These are phyloP conservation scores for Talaromyces albobiverticillius DNA, from an alignment of 2,329 filamentous ascomycete genomes.

Conservation along the genomic window DNA sequence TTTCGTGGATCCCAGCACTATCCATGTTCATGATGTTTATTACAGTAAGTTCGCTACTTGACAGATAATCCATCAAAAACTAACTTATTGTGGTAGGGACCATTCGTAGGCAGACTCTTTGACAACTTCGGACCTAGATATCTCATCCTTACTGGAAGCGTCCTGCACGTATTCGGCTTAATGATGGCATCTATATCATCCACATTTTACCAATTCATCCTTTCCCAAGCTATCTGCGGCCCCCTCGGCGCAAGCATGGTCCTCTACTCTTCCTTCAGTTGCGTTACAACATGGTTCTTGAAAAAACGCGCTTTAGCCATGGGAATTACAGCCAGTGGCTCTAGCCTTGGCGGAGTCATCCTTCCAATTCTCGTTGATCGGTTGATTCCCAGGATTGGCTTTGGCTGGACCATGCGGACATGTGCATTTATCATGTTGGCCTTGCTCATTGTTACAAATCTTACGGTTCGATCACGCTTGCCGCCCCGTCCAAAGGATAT, in stretches of 20 bases:
- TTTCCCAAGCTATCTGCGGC: slow-evolving; percentile 55
- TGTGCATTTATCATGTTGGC: slow-evolving; percentile 60
- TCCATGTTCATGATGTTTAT: slow-evolving; percentile 56
- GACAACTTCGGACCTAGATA: slow-evolving; percentile 60
- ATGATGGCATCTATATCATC: slow-evolving; percentile 58
- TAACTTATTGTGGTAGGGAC: slow-evolving; percentile 35
- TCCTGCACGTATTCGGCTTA: slow-evolving; percentile 56
- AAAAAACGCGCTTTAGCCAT: slow-evolving; percentile 49
- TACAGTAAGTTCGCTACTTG: slow-evolving; percentile 19
- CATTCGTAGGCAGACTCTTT: slow-evolving; percentile 58
- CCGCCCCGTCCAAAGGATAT: slow-evolving; percentile 20
- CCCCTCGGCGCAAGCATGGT: slow-evolving; percentile 50
- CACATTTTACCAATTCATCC: slow-evolving; percentile 57
- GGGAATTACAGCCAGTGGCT: slow-evolving; percentile 52
- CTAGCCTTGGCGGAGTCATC: slow-evolving; percentile 57
- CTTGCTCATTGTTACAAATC: slow-evolving; percentile 51
- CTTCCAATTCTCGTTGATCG: slow-evolving; percentile 62
- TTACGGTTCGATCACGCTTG: slow-evolving; percentile 51
- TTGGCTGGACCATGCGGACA: slow-evolving; percentile 57
- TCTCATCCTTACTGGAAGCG: slow-evolving; percentile 49
- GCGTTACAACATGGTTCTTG: slow-evolving; percentile 50
- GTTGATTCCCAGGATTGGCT: slow-evolving; percentile 53
- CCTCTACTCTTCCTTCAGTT: slow-evolving; percentile 52
- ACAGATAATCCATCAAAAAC: too few species aligned
- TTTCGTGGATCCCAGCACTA: slow-evolving; percentile 59